Percentiles rank a stretch among this genome's conserved stretches.
Evolutionary conservation across 2,329 filamentous ascomycete species (phyloP).

Genomic region (Alternaria incomplexa): DNA sequence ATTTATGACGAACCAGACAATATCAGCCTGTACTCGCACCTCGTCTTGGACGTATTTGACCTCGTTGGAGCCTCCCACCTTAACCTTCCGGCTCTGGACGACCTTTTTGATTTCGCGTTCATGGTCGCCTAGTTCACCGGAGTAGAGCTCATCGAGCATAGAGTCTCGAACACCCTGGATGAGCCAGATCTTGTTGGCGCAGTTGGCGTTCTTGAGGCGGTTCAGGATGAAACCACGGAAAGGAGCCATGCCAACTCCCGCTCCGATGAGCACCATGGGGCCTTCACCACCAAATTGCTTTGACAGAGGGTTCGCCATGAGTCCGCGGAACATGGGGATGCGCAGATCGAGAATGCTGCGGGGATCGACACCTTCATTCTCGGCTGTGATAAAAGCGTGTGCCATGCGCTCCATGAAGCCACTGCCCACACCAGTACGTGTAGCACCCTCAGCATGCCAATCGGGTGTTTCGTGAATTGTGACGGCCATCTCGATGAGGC

Average conservation of each 20-base stretch:
- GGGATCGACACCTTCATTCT: constrained; percentile 60
- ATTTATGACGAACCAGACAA: constrained; percentile 99
- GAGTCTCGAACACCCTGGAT: constrained; percentile 94
- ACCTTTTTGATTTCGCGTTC: constrained; percentile 56
- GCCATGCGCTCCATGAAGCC: constrained; percentile 93
- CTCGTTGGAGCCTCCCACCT: constrained; percentile 57
- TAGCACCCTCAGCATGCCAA: constrained; percentile 67
- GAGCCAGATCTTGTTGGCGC: constrained; percentile 97
- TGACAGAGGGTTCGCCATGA: constrained; percentile 96
- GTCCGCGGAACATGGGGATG: constrained; percentile 95
- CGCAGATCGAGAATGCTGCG: constrained; percentile 66
- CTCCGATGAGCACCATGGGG: constrained; percentile 96
- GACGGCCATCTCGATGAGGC: constrained; percentile 94
- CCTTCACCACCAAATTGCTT: constrained; percentile 91
- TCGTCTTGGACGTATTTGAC: constrained; percentile 97
- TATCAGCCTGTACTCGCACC: constrained; percentile 84
- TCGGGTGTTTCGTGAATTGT: constrained; percentile 87
- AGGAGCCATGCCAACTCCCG: constrained; percentile 93
- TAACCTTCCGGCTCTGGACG: constrained; percentile 59
- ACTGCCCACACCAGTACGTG: constrained; percentile 84
- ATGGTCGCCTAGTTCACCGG: constrained; percentile 85
- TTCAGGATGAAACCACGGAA: constrained; percentile 98
- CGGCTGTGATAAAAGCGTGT: constrained; percentile 70
- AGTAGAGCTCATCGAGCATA: constrained; percentile 93
- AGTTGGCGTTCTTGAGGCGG: constrained; percentile 90